Evolutionary conservation across 306 rosid genomes (phyloP).

Genomic region (Prinsepia uniflora): DNA sequence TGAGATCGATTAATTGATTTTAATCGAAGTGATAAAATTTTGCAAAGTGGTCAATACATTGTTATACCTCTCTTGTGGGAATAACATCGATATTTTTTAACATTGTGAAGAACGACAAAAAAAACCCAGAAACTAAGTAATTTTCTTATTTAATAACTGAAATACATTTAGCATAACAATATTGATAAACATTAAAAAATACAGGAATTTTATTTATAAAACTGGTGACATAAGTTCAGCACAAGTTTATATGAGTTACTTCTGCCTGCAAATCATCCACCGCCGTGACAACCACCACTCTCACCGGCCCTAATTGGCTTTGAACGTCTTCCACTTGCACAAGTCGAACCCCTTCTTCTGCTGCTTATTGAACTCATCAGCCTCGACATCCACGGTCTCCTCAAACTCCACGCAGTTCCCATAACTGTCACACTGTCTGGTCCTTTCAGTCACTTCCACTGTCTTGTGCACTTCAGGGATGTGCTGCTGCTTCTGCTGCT

Average conservation of each 20-base stretch:
- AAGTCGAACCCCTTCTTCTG: conserved; percentile 31
- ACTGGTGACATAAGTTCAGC: not conserved
- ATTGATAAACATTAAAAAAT: not conserved
- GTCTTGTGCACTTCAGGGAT: conserved; percentile 27
- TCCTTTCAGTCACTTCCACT: conserved; percentile 38
- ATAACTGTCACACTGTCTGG: conserved; percentile 7
- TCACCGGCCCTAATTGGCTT: not conserved
- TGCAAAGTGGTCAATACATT: not conserved
- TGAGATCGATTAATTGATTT: not conserved
- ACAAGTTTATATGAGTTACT: not conserved
- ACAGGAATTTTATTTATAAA: conserved; percentile 3
- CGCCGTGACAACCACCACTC: not conserved
- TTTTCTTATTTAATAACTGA: not conserved
- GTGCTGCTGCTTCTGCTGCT: not conserved
- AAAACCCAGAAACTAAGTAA: not conserved
- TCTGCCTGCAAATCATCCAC: conserved; percentile 16
- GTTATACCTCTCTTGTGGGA: too few species aligned
- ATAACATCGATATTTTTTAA: too few species aligned
- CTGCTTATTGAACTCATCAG: conserved; percentile 10
- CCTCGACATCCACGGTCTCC: conserved; percentile 30
- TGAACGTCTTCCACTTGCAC: conserved; percentile 34
- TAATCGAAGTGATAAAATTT: not conserved
- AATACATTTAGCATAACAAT: not conserved
- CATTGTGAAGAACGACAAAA: not conserved
- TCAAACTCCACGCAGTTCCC: conserved; percentile 22